A percentile compares a stretch with the other conserved stretches of the same genome.
These are phyloP conservation scores for Aspergillus diversus DNA, from an alignment of 495 filamentous ascomycete genomes.

Conservation along the genomic window DNA sequence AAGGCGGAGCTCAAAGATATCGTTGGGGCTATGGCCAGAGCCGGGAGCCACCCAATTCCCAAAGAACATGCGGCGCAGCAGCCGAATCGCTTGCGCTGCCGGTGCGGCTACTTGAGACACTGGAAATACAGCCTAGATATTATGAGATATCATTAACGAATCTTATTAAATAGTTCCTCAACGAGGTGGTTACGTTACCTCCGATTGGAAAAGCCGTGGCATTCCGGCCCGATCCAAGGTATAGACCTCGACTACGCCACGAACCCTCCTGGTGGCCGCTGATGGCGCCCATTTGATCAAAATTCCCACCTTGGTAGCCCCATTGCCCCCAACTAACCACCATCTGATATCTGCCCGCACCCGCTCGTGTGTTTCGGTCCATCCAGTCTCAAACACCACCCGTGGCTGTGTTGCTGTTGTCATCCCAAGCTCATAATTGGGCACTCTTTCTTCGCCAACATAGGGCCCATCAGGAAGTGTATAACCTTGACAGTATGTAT, in stretches of 20 bases:
- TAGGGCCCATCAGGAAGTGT: neutral
- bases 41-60: neutral
- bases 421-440: neutral
- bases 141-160: neutral
- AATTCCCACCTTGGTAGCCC: neutral
- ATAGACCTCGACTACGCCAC: conserved; percentile 2
- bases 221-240: neutral
- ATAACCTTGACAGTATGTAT: neutral
- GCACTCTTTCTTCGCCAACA: neutral
- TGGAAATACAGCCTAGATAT: neutral
- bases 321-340: neutral
- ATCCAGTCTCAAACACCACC: neutral
- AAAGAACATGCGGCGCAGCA: neutral
- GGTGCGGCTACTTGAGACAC: neutral
- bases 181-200: neutral
- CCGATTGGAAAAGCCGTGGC: neutral
- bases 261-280: neutral
- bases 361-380: neutral
- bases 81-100: neutral
- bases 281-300: neutral
- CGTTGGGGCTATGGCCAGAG: neutral
- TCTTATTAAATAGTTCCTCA: neutral
- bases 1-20: neutral
- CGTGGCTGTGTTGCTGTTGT: neutral
- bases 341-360: neutral